Base-by-base conservation (phyloP, 2,329 filamentous ascomycete species). In the Paraphaeosphaeria minitans region DNA sequence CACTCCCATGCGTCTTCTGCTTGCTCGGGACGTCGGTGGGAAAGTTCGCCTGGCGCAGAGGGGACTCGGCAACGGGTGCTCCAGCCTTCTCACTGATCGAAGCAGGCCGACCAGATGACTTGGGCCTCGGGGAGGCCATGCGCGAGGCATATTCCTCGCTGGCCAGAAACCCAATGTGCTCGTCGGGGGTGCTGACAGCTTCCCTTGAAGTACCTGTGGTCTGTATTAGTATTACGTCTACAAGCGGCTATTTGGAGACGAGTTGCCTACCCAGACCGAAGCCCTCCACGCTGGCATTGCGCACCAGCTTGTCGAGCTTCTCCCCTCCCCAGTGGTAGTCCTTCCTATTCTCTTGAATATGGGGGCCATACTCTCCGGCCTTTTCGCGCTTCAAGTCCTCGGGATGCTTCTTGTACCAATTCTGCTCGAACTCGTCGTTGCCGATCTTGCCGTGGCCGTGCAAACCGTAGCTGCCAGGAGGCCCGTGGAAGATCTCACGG, bases 391-490 rank as follows among this genome's bases (percentile, higher is more conserved):
- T 83, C 31, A 89, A 82, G 65, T 86, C 85, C 46, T 97, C 91
- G 0, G 94, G 94, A 71, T 97, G 93, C 78, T 95, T 97, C 69
- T 92, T 87, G 72, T 95, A 96, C 85, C 96, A 97, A 27, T 91
- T 90, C 79, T 91, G 91, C 70, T 97, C 92, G 42, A 98, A 91
- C 73, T 89, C 92, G 78, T 96, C 91, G 57, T 87, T 86, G 3
- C 89, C 83, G 19, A 85, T 83, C 27, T 91, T 82, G 54, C 92
- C 93, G 71, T 97, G 94, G 46, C 93, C 92, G 70, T 96, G 93
- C 56, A 97, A 85, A 61, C 94, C 93, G 71, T 98, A 98, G 80
- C 93, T 97, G 58, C 92, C 94, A 3, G 93, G 91, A 0, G 93
- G 93, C 27, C 86, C 84, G 39, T 87, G 82, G 67, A 89, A 89